Conservation (phyloP, 345 rosid genomes). For the Euphorbia lathyris region DNA sequence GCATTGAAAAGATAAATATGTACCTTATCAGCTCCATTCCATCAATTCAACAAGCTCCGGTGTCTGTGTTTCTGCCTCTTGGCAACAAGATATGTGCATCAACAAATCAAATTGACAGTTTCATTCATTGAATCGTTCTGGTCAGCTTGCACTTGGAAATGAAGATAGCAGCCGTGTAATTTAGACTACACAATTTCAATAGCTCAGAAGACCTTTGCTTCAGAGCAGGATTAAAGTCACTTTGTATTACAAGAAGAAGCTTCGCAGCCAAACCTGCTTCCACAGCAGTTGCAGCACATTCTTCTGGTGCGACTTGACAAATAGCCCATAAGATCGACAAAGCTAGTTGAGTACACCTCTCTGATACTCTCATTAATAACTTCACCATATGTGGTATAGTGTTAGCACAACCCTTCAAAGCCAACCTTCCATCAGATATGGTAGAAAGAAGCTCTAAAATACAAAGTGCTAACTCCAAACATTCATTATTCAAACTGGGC, state of each 20-base stretch:
- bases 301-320: slow-evolving; percentile 30
- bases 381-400: slow-evolving; percentile 35
- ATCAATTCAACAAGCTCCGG: slow-evolving; percentile 6
- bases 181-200: slow-evolving; percentile 31
- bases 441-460: slow-evolving; percentile 25
- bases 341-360: slow-evolving; percentile 27
- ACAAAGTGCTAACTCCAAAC: slow-evolving; percentile 27
- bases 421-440: slow-evolving; percentile 23
- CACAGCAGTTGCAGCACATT: slow-evolving; percentile 30
- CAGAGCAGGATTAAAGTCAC: slow-evolving; percentile 22
- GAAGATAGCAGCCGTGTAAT: slow-evolving; percentile 25
- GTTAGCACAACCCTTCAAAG: slow-evolving; percentile 24
- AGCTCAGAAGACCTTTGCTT: slow-evolving; percentile 34
- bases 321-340: slow-evolving; percentile 28
- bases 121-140: slow-evolving; percentile 28
- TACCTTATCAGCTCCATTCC: slow-evolving; percentile 13
- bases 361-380: slow-evolving; percentile 32
- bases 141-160: slow-evolving; percentile 35
- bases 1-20: slow-evolving; percentile 22
- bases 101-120: slow-evolving; percentile 5
- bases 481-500: slow-evolving; percentile 27
- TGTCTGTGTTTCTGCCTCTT: background rate
- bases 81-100: too few relatives aligned
- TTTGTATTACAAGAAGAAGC: slow-evolving; percentile 33
- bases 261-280: slow-evolving; percentile 35